Conservation (phyloP, 805 yeast genomes). For the Dipodascopsis uninucleata region DNA sequence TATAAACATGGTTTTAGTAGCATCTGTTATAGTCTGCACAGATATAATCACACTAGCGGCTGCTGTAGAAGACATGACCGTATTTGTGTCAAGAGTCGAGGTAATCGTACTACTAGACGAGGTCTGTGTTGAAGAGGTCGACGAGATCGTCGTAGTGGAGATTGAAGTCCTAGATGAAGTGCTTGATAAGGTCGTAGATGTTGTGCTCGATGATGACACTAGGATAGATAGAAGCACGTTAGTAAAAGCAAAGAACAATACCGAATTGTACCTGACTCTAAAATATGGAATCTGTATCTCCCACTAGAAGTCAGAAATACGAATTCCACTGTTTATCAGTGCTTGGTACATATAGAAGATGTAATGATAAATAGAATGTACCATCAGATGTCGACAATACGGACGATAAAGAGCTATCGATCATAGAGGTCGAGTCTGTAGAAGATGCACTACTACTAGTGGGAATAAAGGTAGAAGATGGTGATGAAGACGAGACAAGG, state of each 20-base stretch:
- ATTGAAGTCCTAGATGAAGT: conserved; percentile 21
- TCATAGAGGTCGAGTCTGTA: conserved; percentile 26
- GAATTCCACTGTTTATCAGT: too few species aligned
- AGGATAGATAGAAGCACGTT: background rate
- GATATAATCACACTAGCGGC: conserved; percentile 26
- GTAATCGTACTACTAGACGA: conserved; percentile 13
- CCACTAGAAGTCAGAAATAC: too few species aligned
- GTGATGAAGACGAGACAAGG: conserved; percentile 25
- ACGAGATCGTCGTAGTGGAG: conserved; percentile 30
- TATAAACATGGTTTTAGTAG: conserved; percentile 27
- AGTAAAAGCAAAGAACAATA: too few species aligned
- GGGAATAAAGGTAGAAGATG: conserved; percentile 28
- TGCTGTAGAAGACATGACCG: conserved; percentile 28
- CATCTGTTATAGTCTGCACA: conserved; percentile 32
- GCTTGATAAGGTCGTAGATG: background rate
- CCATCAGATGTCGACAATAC: conserved; percentile 1
- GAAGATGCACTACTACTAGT: conserved; percentile 31
- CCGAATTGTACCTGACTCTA: too few species aligned
- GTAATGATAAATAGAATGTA: too few species aligned
- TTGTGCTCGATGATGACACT: conserved; percentile 1
- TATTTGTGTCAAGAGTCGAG: conserved; percentile 20
- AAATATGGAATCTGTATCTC: too few species aligned
- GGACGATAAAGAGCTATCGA: conserved; percentile 1
- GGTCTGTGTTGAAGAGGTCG: conserved; percentile 22
- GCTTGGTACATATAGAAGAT: too few species aligned